These are phyloP conservation scores for Acmispon strigosus DNA, from an alignment of 306 rosid species.

Conservation along the genomic window DNA sequence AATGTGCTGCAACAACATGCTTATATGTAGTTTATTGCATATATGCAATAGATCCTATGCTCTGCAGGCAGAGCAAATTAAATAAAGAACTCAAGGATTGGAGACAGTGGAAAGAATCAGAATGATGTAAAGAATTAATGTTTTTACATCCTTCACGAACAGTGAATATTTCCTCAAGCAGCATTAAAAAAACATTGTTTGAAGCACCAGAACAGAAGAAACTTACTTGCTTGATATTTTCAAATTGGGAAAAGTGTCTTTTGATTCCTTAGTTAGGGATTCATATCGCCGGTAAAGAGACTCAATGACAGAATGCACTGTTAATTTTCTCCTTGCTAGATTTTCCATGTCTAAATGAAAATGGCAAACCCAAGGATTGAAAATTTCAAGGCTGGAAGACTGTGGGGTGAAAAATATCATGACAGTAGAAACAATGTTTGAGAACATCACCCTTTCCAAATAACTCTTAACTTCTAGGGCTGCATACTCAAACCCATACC, in stretches of 20 bases:
- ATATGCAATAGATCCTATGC: background rate
- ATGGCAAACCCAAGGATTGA: conserved; percentile 90
- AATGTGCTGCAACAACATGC: conserved; percentile 1
- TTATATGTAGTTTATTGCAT: background rate
- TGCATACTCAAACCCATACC: conserved; percentile 77
- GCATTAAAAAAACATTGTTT: background rate
- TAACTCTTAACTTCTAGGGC: conserved; percentile 68
- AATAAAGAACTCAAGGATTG: background rate
- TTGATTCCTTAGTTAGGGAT: conserved; percentile 28
- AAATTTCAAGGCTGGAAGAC: conserved; percentile 26
- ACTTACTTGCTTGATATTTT: conserved; percentile 66
- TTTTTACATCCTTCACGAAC: background rate
- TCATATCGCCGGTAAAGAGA: conserved; percentile 44
- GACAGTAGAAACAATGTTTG: conserved; percentile 58
- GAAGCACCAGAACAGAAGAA: conserved; percentile 18
- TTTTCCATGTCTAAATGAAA: conserved; percentile 68
- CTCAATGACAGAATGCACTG: conserved; percentile 49
- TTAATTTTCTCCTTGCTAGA: conserved; percentile 45
- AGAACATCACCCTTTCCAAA: conserved; percentile 67
- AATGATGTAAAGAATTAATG: background rate
- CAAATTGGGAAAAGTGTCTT: conserved; percentile 36
- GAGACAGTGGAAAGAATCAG: background rate
- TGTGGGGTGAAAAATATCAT: conserved; percentile 64
- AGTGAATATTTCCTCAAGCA: background rate
- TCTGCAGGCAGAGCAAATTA: background rate